These are phyloP conservation scores for Spencermartinsiella europaea DNA, from an alignment of 805 yeast species.

Conservation along the genomic window DNA sequence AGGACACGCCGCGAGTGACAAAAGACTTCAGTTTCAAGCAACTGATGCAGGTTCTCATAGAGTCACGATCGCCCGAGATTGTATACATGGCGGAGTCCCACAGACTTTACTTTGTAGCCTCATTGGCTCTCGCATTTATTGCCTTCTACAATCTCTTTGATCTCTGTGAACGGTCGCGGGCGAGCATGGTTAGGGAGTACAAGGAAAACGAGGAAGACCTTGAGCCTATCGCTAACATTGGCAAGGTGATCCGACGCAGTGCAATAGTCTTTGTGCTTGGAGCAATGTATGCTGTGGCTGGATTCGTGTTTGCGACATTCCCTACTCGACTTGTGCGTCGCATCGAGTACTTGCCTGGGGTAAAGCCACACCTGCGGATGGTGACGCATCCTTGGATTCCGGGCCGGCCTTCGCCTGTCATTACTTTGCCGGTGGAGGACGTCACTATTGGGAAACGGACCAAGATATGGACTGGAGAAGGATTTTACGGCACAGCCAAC, in stretches of 20 bases:
- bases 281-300: conserved; percentile 38
- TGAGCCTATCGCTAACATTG: conserved; percentile 35
- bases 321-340: conserved; percentile 71
- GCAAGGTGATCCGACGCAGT: conserved; percentile 34
- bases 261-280: conserved; percentile 35
- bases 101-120: conserved; percentile 62
- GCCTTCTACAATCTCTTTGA: conserved; percentile 58
- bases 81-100: conserved; percentile 84
- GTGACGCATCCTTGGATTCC: conserved; percentile 75
- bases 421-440: conserved; percentile 55
- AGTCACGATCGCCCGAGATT: conserved; percentile 59
- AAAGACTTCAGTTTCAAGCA: conserved; percentile 50
- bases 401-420: conserved; percentile 69
- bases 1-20: conserved; percentile 71
- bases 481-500: conserved; percentile 80
- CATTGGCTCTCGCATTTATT: conserved; percentile 64
- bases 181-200: conserved; percentile 47
- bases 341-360: conserved; percentile 65
- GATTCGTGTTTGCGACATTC: conserved; percentile 42
- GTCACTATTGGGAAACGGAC: conserved; percentile 54
- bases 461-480: conserved; percentile 81
- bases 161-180: conserved; percentile 51
- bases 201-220: conserved; percentile 47
- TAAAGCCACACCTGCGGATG: conserved; percentile 50
- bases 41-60: conserved; percentile 52